Conservation (phyloP, 371 early-diverging fungal genomes). For the Apophysomyces trapeziformis region DNA sequence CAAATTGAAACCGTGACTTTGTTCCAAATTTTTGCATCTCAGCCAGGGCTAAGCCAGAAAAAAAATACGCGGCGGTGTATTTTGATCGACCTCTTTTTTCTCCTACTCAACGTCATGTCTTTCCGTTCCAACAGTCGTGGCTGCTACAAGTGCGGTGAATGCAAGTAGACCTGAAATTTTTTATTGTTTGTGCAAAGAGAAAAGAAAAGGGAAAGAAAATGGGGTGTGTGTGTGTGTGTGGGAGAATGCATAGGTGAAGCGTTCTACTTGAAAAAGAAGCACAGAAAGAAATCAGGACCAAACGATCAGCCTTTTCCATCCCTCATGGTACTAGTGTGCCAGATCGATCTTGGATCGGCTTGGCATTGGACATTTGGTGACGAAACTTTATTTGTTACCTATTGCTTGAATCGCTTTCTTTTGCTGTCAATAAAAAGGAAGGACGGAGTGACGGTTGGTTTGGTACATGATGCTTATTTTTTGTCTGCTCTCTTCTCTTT, state of each 20-base stretch:
- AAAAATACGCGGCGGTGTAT: constrained; percentile 4
- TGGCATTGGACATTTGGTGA: not conserved
- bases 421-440: constrained; percentile 7
- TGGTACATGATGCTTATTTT: constrained; percentile 13
- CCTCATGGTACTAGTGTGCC: not conserved
- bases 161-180: constrained; percentile 37
- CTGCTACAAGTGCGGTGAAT: constrained; percentile 59
- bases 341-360: not conserved
- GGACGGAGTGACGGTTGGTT: constrained; percentile 1
- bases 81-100: constrained; percentile 6
- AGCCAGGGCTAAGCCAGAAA: not conserved
- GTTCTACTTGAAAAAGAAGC: not conserved
- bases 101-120: constrained; percentile 35
- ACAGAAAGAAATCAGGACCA: not conserved
- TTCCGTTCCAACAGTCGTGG: constrained; percentile 41
- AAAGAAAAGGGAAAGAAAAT: not conserved
- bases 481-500: constrained; percentile 8
- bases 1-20: not conserved
- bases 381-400: not conserved
- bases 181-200: constrained; percentile 10
- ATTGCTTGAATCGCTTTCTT: constrained; percentile 10
- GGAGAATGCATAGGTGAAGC: constrained; percentile 10
- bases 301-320: not conserved
- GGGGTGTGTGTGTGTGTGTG: constrained; percentile 10
- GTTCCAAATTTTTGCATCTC: not conserved